Percentiles rank a stretch among this genome's conserved stretches.
Evolutionary conservation across 2,329 filamentous ascomycete genomes (phyloP).

Genomic region (Incumbomyces lentus): DNA sequence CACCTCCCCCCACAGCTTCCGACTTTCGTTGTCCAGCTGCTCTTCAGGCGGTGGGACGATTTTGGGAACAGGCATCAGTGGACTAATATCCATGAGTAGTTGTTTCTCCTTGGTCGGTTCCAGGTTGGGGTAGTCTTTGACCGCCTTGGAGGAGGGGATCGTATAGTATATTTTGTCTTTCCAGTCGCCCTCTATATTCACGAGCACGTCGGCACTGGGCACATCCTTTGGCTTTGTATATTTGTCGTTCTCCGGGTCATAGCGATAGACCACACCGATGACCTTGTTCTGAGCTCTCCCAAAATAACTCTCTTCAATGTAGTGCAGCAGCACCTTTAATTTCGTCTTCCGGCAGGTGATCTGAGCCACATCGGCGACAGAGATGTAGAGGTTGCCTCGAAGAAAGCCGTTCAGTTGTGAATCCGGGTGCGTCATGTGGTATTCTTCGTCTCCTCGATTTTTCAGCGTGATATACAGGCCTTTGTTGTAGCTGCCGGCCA

Average conservation of each 20-base stretch:
- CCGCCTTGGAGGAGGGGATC: constrained; percentile 17
- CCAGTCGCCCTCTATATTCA: constrained; percentile 76
- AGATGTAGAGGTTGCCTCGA: constrained; percentile 76
- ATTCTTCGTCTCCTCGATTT: constrained; percentile 73
- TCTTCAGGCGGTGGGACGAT: constrained; percentile 62
- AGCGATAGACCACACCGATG: constrained; percentile 80
- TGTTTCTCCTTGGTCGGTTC: constrained; percentile 48
- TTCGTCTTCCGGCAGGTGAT: constrained; percentile 82
- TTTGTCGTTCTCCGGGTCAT: constrained; percentile 76
- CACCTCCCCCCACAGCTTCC: constrained; percentile 77
- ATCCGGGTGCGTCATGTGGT: constrained; percentile 89
- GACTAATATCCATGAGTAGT: constrained; percentile 79
- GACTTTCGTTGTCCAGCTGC: constrained; percentile 82
- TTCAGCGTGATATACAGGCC: constrained; percentile 89
- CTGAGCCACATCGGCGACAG: constrained; percentile 80
- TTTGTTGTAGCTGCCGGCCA: constrained; percentile 83
- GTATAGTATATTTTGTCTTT: constrained; percentile 59
- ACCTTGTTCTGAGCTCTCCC: constrained; percentile 85
- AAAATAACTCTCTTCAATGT: constrained; percentile 90
- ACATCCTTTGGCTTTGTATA: constrained; percentile 76
- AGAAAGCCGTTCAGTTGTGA: constrained; percentile 83
- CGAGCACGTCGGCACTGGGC: constrained; percentile 71
- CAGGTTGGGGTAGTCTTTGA: constrained; percentile 28
- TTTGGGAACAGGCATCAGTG: constrained; percentile 70
- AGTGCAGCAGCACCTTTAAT: constrained; percentile 85